Conservation (phyloP, 345 rosid genomes). For the Diplotaxis tenuifolia region DNA sequence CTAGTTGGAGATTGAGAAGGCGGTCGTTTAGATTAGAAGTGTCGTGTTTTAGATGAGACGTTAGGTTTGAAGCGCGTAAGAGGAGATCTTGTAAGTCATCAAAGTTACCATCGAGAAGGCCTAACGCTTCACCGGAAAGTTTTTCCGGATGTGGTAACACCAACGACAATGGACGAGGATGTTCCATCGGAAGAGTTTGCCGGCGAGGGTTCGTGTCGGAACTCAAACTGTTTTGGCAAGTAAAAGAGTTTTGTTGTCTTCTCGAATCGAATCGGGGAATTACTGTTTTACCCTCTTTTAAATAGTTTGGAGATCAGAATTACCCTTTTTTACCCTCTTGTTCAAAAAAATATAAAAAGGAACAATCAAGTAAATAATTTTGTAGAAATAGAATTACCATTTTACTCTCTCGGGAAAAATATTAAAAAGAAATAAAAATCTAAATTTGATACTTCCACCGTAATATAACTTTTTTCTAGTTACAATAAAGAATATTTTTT, state of each 20-base stretch:
- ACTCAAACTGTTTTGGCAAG: neutral
- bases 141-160: conserved; percentile 41
- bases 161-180: conserved; percentile 15
- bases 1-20: conserved; percentile 42
- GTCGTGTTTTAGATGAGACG: conserved; percentile 37
- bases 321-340: too few relatives aligned
- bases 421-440: too few relatives aligned
- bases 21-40: conserved; percentile 38
- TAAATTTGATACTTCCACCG: too few relatives aligned
- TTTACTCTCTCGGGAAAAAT: too few relatives aligned
- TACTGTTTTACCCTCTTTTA: neutral
- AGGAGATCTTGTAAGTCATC: conserved; percentile 45
- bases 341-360: neutral
- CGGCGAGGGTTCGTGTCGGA: conserved; percentile 13
- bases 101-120: conserved; percentile 48
- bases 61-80: conserved; percentile 38
- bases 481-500: too few relatives aligned
- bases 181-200: conserved; percentile 30
- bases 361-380: too few relatives aligned
- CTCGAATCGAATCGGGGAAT: neutral
- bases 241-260: neutral
- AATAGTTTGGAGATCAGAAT: too few relatives aligned
- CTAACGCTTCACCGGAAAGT: conserved; percentile 31
- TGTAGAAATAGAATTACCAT: too few relatives aligned
- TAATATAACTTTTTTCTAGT: too few relatives aligned